These are phyloP conservation scores for Boletellus sp. DNA, from an alignment of 1,284 basidiomycete genomes.

Conservation along the genomic window DNA sequence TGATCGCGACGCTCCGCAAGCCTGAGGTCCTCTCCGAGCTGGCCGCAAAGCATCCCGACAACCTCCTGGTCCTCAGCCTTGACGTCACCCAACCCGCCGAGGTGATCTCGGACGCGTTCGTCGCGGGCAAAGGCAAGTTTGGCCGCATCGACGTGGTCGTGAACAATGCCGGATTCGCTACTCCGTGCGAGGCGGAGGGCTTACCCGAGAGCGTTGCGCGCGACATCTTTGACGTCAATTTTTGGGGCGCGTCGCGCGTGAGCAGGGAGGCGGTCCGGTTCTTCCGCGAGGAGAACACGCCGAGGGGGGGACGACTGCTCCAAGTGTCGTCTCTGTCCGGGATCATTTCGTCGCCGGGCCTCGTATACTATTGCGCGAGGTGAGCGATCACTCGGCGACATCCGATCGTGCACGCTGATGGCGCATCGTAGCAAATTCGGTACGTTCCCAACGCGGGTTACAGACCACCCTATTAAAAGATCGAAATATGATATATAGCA, in stretches of 20 bases:
- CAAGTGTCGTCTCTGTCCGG: conserved; percentile 23
- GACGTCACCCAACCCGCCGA: conserved; percentile 8
- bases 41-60: conserved; percentile 19
- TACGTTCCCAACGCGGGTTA: neutral
- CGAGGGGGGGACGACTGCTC: conserved; percentile 22
- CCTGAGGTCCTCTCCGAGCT: conserved; percentile 28
- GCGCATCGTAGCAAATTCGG: conserved; percentile 19
- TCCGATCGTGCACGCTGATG: neutral
- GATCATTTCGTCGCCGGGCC: neutral
- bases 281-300: conserved; percentile 27
- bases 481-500: conserved; percentile 9
- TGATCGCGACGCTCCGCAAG: conserved; percentile 35
- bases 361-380: conserved; percentile 21
- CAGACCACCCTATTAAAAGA: neutral
- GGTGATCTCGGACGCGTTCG: conserved; percentile 32
- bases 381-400: neutral
- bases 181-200: conserved; percentile 14
- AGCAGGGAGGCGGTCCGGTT: conserved; percentile 23
- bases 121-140: conserved; percentile 28
- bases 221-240: conserved; percentile 25
- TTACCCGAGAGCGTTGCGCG: conserved; percentile 22
- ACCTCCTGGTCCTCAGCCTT: conserved; percentile 33
- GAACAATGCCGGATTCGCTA: conserved; percentile 37
- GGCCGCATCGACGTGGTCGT: conserved; percentile 43
- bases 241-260: conserved; percentile 21